Percentiles rank a stretch among this genome's conserved stretches.
Conservation (phyloP, 768 basidiomycete genomes). For the Dendrothele bispora region DNA sequence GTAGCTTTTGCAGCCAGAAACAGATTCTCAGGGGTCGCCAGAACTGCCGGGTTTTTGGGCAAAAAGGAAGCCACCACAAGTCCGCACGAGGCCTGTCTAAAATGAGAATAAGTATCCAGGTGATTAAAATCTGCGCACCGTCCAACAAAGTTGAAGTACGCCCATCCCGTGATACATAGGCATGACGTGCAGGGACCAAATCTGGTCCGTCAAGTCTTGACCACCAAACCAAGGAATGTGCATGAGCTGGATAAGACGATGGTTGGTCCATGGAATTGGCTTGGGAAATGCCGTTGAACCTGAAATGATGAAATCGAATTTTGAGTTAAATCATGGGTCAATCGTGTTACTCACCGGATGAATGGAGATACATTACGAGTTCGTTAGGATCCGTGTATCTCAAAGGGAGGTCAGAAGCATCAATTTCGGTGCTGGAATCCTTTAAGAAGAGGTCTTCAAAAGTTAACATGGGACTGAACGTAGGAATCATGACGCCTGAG, state of each 20-base stretch:
- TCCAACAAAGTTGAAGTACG: conserved; percentile 18
- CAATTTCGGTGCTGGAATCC: too few relatives aligned
- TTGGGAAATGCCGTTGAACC: too few relatives aligned
- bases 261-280: conserved; percentile 14
- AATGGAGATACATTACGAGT: too few relatives aligned
- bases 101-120: not conserved
- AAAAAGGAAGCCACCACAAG: conserved; percentile 20
- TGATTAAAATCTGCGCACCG: conserved; percentile 13
- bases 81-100: conserved; percentile 22
- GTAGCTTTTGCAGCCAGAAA: too few relatives aligned
- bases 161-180: conserved; percentile 31
- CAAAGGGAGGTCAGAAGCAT: too few relatives aligned
- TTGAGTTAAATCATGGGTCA: too few relatives aligned
- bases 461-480: too few relatives aligned
- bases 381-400: too few relatives aligned
- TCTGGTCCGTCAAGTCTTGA: conserved; percentile 19
- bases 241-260: conserved; percentile 10
- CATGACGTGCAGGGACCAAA: conserved; percentile 16
- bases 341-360: too few relatives aligned
- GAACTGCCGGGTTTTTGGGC: conserved; percentile 21
- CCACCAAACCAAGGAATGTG: conserved; percentile 19
- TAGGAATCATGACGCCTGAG: too few relatives aligned
- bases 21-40: conserved; percentile 26
- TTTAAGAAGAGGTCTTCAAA: too few relatives aligned
- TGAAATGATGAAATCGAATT: too few relatives aligned